Percentiles rank a stretch among this genome's conserved stretches.
Conservation (phyloP, 148 eudicot genomes). For the Fagopyrum homotropicum region DNA sequence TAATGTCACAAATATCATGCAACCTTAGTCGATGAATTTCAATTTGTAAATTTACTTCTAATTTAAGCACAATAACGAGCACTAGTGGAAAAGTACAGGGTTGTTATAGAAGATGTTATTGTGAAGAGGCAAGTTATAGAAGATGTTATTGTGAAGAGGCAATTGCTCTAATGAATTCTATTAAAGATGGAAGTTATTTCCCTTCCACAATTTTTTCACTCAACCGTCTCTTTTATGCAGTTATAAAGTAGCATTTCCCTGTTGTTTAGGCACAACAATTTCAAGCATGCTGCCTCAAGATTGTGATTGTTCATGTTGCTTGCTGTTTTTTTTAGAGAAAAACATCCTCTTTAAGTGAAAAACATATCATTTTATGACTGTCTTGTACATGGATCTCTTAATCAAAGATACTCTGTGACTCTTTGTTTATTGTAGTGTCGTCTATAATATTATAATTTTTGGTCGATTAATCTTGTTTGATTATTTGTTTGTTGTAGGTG, state of each 20-base stretch:
- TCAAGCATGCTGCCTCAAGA: background rate
- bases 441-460: background rate
- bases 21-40: background rate
- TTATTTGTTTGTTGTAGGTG: constrained; percentile 51
- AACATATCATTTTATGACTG: background rate
- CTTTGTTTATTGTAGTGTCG: constrained; percentile 8
- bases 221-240: background rate
- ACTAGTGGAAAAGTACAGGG: no score
- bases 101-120: no score
- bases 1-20: background rate
- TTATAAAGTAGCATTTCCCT: background rate
- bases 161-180: background rate
- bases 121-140: background rate
- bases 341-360: background rate
- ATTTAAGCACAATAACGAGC: background rate
- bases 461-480: background rate
- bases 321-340: background rate
- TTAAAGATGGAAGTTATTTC: background rate
- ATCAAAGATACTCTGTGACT: background rate
- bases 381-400: background rate
- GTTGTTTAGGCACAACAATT: background rate
- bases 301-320: background rate
- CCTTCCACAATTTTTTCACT: background rate
- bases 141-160: no score
- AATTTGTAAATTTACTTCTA: background rate